Evolutionary conservation across 108 stramenopile species (phyloP).

Genomic region (Pseudonitzschia pungens): DNA sequence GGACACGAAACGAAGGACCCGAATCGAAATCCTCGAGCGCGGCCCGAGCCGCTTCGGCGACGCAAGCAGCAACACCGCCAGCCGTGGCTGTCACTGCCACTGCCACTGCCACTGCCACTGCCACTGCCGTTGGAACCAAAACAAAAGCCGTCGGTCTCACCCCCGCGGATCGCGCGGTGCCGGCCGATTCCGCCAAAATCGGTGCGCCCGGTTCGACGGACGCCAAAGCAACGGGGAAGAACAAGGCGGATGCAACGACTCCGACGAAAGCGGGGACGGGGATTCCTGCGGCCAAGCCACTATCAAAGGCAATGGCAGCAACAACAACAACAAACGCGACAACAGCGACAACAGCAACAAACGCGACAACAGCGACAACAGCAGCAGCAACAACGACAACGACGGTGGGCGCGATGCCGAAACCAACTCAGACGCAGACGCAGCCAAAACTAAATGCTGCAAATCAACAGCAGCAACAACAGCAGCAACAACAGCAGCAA

Average conservation of each 20-base stretch:
- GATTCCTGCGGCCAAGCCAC: not conserved
- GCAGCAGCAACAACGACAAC: not conserved
- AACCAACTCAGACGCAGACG: not conserved
- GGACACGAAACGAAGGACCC: no score
- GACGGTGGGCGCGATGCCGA: not conserved
- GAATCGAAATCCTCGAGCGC: no score
- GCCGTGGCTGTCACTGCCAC: no score
- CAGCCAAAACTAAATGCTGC: not conserved
- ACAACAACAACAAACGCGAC: not conserved
- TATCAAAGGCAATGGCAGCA: no score
- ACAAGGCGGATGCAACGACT: not conserved
- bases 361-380: not conserved
- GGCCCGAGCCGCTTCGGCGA: no score
- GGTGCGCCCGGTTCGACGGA: no score
- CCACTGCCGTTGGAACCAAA: no score
- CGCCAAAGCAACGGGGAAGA: not conserved
- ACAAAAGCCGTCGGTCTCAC: no score
- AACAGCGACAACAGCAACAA: not conserved
- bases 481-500: slow-evolving; percentile 15
- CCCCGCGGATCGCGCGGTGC: not conserved
- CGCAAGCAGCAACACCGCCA: no score
- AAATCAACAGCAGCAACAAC: not conserved
- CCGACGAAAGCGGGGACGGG: not conserved
- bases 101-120: no score
- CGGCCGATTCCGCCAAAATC: not conserved